Evolutionary conservation across 1,139 yeast species (phyloP), one percentile per base, ranked within the genome.

Genomic region (Nakaseomyces sp.): DNA sequence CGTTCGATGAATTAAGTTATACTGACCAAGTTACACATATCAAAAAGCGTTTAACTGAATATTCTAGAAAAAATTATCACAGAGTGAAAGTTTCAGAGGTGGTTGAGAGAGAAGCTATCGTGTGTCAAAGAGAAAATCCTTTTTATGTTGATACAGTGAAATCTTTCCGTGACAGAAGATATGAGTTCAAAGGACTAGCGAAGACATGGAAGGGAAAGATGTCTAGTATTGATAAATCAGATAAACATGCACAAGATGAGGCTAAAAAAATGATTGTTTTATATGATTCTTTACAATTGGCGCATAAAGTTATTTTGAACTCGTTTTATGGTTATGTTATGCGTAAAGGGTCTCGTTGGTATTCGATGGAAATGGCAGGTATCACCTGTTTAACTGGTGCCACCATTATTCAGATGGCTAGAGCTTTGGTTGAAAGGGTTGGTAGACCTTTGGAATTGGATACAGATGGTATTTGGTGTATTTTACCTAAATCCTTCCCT

Each of bases 391-490:
- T 89, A 44, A 93, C 98, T 0, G 99, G 99, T 47, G 96, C 98
- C 0, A 87, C 95, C 0, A 91, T 93, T 54, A 93, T 93, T 68
- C 98, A 93, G 65, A 83, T 89, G 91, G 99, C 98, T 0, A 72
- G 98, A 51, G 70, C 83, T 1, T 69, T 91, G 47, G 96, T 93
- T n/a, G 98, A 91, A 62, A 72, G 96, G 55, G 69, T 93, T 3
- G 99, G 99, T 2, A 74, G 98, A 52, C 98, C 98, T 0, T 70
- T 93, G 50, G 99, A 93, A 61, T 74, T 93, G 51, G 99, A 93
- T 65, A 93, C 99, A 0, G 99, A 93, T 72, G 99, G 99, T 71
- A 93, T 93, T 60, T 93, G 99, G 99, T 93, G 99, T 75, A 91
- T 89, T 52, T 69, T 93, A 42, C 98, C 99, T 1, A 74, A 77